A percentile compares a stretch with the other conserved stretches of the same genome.
Conservation (phyloP, 768 basidiomycete species). For the Tulasnella sp. region DNA sequence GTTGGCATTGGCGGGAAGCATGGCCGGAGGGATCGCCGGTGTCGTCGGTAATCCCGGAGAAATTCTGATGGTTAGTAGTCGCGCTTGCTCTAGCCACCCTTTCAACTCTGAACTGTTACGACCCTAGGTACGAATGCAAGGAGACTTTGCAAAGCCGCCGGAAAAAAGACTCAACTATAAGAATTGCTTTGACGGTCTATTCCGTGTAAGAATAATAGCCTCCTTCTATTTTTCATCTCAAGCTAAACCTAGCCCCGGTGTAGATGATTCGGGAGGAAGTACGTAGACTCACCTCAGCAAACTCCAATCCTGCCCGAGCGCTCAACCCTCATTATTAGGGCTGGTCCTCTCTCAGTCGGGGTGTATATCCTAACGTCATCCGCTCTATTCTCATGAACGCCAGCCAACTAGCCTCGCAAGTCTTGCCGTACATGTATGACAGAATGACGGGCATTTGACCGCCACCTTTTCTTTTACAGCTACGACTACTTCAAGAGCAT, state of each 20-base stretch:
- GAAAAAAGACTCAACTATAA: slow-evolving; percentile 89
- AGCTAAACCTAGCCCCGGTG: slow-evolving; percentile 32
- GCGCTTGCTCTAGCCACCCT: not conserved
- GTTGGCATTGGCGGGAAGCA: slow-evolving; percentile 74
- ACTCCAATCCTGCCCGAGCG: not conserved
- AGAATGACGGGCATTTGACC: not conserved
- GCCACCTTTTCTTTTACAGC: slow-evolving; percentile 39
- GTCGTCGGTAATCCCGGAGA: slow-evolving; percentile 86
- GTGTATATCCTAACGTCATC: slow-evolving; percentile 80
- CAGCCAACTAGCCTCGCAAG: slow-evolving; percentile 84
- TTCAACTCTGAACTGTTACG: slow-evolving; percentile 28
- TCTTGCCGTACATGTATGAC: slow-evolving; percentile 29
- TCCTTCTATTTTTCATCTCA: not conserved
- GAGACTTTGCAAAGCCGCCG: slow-evolving; percentile 82
- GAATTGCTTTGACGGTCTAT: slow-evolving; percentile 82
- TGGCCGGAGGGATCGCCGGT: slow-evolving; percentile 86
- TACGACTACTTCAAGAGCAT: slow-evolving; percentile 92
- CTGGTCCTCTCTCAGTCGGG: slow-evolving; percentile 65
- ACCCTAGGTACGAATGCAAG: slow-evolving; percentile 71
- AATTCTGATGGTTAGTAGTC: slow-evolving; percentile 35
- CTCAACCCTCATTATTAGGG: slow-evolving; percentile 41
- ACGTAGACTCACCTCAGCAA: not conserved
- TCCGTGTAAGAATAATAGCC: slow-evolving; percentile 55
- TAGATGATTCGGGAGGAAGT: slow-evolving; percentile 84
- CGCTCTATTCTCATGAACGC: slow-evolving; percentile 88